Conservation (phyloP, 139 green algal genomes). For the Chlorella sorokiniana region DNA sequence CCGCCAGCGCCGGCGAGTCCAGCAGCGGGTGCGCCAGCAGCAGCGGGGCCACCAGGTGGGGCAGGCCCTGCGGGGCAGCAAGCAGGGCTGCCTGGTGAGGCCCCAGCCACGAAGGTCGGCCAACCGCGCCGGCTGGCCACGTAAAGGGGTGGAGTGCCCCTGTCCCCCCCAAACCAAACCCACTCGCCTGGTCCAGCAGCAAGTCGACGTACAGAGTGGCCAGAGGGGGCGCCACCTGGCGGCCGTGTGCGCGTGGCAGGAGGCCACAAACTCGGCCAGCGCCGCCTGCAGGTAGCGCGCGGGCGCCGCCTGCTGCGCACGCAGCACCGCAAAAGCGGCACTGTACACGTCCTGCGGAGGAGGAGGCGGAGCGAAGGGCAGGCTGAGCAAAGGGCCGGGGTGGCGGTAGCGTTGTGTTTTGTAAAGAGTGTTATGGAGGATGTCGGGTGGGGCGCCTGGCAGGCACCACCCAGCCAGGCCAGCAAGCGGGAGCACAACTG, state of each 20-base stretch:
- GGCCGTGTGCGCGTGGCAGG: constrained; percentile 7
- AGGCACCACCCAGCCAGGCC: background rate
- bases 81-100: background rate
- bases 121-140: no score
- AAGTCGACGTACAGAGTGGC: constrained; percentile 4
- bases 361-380: background rate
- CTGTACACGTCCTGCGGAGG: constrained; percentile 11
- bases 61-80: constrained; percentile 5
- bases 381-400: background rate
- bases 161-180: background rate
- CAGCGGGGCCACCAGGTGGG: constrained; percentile 16
- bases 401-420: no score
- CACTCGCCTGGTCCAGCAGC: constrained; percentile 20
- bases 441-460: no score
- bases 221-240: background rate
- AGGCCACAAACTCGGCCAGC: constrained; percentile 22
- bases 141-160: no score
- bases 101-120: background rate
- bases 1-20: constrained; percentile 23
- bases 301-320: background rate
- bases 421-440: no score
- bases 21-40: constrained; percentile 20
- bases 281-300: constrained; percentile 25
- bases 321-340: background rate
- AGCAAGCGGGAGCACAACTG: background rate